A percentile compares a stretch with the other conserved stretches of the same genome.
Evolutionary conservation across 345 rosid species (phyloP).

Genomic region (Fremontodendron californicum): DNA sequence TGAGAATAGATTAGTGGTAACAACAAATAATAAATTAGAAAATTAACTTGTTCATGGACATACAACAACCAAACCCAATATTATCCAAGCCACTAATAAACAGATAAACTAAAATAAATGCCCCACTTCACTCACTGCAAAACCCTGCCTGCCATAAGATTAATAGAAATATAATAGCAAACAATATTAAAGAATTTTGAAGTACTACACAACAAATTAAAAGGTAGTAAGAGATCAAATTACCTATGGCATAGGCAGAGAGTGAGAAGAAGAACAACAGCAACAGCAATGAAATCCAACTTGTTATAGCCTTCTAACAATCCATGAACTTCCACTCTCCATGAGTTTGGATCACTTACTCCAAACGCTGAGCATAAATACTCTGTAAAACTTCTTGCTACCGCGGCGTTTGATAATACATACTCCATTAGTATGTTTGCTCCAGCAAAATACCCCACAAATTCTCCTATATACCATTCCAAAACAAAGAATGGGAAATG

Average conservation of each 20-base stretch:
- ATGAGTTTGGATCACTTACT: constrained; percentile 39
- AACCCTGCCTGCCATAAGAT: constrained; percentile 11
- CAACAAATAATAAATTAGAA: neutral
- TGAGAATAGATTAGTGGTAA: neutral
- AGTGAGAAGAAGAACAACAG: constrained; percentile 75
- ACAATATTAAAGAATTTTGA: neutral
- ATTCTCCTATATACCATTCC: constrained; percentile 50
- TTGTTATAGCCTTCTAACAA: constrained; percentile 56
- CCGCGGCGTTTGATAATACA: constrained; percentile 89
- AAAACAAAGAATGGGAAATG: constrained; percentile 12
- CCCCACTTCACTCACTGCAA: constrained; percentile 7
- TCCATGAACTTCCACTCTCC: constrained; percentile 73
- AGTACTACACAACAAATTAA: neutral
- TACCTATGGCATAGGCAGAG: constrained; percentile 79
- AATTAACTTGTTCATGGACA: neutral
- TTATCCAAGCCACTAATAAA: constrained; percentile 6
- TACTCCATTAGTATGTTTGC: constrained; percentile 86
- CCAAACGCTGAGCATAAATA: constrained; percentile 71
- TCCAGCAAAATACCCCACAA: constrained; percentile 86
- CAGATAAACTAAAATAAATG: constrained; percentile 6
- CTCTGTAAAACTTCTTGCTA: constrained; percentile 83
- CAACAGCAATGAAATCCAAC: constrained; percentile 85
- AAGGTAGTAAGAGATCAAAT: constrained; percentile 20
- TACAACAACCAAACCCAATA: neutral
- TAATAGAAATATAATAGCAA: neutral